A percentile compares a stretch with the other conserved stretches of the same genome.
Evolutionary conservation across 768 basidiomycete species (phyloP).

Genomic region (Russula griseocarnosa): DNA sequence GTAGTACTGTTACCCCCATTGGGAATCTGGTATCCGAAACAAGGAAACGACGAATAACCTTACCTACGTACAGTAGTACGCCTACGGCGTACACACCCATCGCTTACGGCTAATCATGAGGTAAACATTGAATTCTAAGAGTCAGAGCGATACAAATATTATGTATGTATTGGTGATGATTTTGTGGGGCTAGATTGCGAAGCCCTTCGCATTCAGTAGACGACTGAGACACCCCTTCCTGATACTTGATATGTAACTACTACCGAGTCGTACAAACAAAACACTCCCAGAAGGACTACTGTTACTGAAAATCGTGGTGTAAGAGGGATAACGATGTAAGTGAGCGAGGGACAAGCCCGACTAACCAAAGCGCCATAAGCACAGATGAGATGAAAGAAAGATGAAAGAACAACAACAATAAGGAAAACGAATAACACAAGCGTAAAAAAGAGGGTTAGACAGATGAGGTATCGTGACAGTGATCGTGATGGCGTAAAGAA

Average conservation of each 20-base stretch:
- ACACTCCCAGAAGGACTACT: background rate
- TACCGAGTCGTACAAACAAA: slow-evolving; percentile 16
- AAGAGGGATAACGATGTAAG: slow-evolving; percentile 6
- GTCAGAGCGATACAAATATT: background rate
- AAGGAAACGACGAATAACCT: too few relatives aligned
- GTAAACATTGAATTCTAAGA: background rate
- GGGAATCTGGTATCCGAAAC: too few relatives aligned
- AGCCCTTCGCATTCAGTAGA: slow-evolving; percentile 45
- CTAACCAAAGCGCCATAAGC: background rate
- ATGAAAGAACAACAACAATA: slow-evolving; percentile 7
- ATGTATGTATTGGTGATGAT: slow-evolving; percentile 5
- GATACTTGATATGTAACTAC: slow-evolving; percentile 19
- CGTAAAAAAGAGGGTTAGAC: background rate
- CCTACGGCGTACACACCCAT: too few relatives aligned
- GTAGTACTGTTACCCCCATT: too few relatives aligned
- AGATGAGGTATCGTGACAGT: slow-evolving; percentile 14
- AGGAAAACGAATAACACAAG: slow-evolving; percentile 25
- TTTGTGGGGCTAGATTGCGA: slow-evolving; percentile 43
- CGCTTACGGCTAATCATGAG: background rate
- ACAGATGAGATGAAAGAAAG: background rate
- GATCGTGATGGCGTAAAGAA: slow-evolving; percentile 18
- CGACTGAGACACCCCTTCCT: slow-evolving; percentile 5
- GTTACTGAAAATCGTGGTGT: background rate
- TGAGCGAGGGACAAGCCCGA: background rate
- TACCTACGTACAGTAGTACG: too few relatives aligned